Evolutionary conservation across 2,329 filamentous ascomycete species (phyloP).

Genomic region (Mycogone perniciosa): DNA sequence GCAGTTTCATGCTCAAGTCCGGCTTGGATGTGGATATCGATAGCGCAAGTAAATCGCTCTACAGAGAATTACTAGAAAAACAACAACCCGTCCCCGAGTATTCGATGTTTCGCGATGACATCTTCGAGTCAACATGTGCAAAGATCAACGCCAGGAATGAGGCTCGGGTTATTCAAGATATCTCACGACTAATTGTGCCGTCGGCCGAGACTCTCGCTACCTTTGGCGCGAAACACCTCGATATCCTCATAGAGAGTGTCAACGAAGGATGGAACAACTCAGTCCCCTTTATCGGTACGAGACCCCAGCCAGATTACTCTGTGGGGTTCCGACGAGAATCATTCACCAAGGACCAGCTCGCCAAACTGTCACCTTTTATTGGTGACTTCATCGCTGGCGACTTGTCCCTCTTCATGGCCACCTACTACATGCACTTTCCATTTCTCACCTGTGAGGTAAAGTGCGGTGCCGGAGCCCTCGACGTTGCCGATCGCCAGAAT

Average conservation of each 20-base stretch:
- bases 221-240: conserved; percentile 22
- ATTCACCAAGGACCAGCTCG: conserved; percentile 37
- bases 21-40: conserved; percentile 22
- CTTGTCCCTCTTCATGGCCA: conserved; percentile 38
- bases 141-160: conserved; percentile 28
- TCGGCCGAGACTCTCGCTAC: conserved; percentile 30
- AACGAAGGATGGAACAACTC: conserved; percentile 38
- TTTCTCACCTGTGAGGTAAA: conserved; percentile 45
- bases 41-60: conserved; percentile 20
- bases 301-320: conserved; percentile 39
- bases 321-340: conserved; percentile 34
- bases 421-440: conserved; percentile 42
- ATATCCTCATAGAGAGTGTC: conserved; percentile 32
- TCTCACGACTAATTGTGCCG: conserved; percentile 31
- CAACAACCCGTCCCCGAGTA: conserved; percentile 26
- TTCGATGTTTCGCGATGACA: conserved; percentile 31
- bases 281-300: conserved; percentile 28
- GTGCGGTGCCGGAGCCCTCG: conserved; percentile 31
- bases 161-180: conserved; percentile 30
- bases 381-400: conserved; percentile 27
- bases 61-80: conserved; percentile 22
- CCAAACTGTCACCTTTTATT: conserved; percentile 34
- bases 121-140: conserved; percentile 30
- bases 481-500: conserved; percentile 34
- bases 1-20: conserved; percentile 32